Conservation (phyloP, 2,329 filamentous ascomycete species). For the Pyrenochaeta sp. region DNA sequence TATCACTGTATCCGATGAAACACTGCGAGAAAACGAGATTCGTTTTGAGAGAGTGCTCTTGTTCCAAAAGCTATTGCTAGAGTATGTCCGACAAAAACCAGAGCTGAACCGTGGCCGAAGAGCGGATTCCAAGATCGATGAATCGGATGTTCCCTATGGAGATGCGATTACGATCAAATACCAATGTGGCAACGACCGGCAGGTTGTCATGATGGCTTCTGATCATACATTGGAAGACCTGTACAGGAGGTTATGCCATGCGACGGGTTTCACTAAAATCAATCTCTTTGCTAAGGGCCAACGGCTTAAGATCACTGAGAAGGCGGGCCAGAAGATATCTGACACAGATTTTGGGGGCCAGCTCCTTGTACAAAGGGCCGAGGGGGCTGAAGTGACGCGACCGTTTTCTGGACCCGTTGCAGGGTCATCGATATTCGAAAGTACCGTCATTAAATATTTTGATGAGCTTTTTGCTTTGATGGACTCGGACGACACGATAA, state of each 20-base stretch:
- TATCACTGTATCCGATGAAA: slow-evolving; percentile 35
- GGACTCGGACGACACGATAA: slow-evolving; percentile 68
- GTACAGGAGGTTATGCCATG: slow-evolving; percentile 70
- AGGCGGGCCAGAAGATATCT: slow-evolving; percentile 66
- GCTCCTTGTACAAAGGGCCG: slow-evolving; percentile 43
- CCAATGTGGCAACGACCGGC: slow-evolving; percentile 71
- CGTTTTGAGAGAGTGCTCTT: slow-evolving; percentile 44
- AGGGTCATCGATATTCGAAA: slow-evolving; percentile 68
- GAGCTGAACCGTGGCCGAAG: slow-evolving; percentile 43
- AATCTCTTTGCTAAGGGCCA: slow-evolving; percentile 75
- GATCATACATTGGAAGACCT: slow-evolving; percentile 76
- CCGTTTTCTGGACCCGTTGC: slow-evolving; percentile 23
- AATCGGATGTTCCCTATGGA: slow-evolving; percentile 65
- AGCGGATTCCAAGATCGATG: slow-evolving; percentile 48
- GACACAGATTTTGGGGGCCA: slow-evolving; percentile 55
- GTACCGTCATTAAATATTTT: slow-evolving; percentile 82
- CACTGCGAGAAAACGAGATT: slow-evolving; percentile 26
- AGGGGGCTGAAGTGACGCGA: slow-evolving; percentile 36
- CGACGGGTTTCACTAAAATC: slow-evolving; percentile 79
- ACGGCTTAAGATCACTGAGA: slow-evolving; percentile 68
- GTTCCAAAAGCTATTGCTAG: slow-evolving; percentile 47
- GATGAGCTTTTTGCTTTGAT: slow-evolving; percentile 84
- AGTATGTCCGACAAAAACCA: slow-evolving; percentile 38
- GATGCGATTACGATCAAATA: slow-evolving; percentile 74
- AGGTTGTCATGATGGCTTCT: slow-evolving; percentile 70